Percentiles rank a stretch among this genome's conserved stretches.
phyloP scores from a whole-genome alignment of 805 yeast genomes.

The Pichia gijzeniarum region DNA sequence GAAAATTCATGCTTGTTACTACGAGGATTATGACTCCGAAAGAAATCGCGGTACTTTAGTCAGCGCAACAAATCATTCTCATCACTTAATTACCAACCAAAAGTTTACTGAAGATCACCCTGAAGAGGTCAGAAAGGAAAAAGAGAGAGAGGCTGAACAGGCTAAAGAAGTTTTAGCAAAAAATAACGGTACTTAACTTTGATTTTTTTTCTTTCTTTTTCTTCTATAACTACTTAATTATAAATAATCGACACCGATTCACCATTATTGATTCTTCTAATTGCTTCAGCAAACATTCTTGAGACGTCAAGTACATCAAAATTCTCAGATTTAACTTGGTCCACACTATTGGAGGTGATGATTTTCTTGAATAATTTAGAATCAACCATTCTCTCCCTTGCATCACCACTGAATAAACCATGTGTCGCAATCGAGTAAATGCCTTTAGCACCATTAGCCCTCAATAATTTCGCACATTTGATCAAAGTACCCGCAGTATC shows the following conservation, averaged over 20 bases:
- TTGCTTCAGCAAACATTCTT: slow-evolving; percentile 86
- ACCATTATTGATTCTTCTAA: slow-evolving; percentile 94
- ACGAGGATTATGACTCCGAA: slow-evolving; percentile 20
- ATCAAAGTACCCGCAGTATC: slow-evolving; percentile 92
- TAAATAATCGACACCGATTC: slow-evolving; percentile 91
- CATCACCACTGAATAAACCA: slow-evolving; percentile 90
- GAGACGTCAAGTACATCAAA: slow-evolving; percentile 81
- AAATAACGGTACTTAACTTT: not conserved
- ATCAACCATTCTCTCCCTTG: slow-evolving; percentile 59
- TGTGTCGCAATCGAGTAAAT: slow-evolving; percentile 89
- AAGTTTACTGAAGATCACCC: slow-evolving; percentile 41
- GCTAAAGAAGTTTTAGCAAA: slow-evolving; percentile 6
- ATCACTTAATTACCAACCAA: slow-evolving; percentile 64
- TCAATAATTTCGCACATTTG: slow-evolving; percentile 84
- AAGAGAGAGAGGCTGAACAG: slow-evolving; percentile 7
- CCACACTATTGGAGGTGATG: slow-evolving; percentile 86
- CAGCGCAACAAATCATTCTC: slow-evolving; percentile 42
- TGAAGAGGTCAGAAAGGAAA: slow-evolving; percentile 24
- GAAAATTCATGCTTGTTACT: slow-evolving; percentile 49
- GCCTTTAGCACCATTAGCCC: slow-evolving; percentile 85
- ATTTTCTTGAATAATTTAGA: slow-evolving; percentile 69
- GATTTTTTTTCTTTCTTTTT: not conserved
- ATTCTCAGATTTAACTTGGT: slow-evolving; percentile 58
- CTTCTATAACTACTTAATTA: slow-evolving; percentile 33
- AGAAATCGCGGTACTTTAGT: slow-evolving; percentile 16